Percentiles rank a stretch among this genome's conserved stretches.
Evolutionary conservation across 1,139 yeast species (phyloP).

Genomic region (Pichiaceae sp.): DNA sequence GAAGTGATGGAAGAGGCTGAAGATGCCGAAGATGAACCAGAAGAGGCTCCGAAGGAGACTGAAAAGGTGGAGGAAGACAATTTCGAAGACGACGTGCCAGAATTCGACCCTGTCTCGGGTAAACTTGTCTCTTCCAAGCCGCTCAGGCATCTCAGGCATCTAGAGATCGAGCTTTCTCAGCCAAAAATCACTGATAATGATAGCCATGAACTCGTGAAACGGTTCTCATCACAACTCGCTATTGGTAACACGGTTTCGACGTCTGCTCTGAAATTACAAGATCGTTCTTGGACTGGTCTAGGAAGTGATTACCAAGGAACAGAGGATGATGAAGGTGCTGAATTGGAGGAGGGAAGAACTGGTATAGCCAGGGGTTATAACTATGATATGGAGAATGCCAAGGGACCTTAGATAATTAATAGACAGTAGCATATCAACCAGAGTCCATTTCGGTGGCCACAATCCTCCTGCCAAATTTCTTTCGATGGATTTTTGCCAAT

Average conservation of each 20-base stretch:
- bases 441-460: no score
- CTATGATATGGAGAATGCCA: slow-evolving; percentile 1
- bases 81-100: slow-evolving; percentile 64
- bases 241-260: slow-evolving; percentile 81
- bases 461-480: no score
- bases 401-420: no score
- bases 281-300: slow-evolving; percentile 79
- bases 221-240: slow-evolving; percentile 51
- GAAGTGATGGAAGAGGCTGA: slow-evolving; percentile 33
- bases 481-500: no score
- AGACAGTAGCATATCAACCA: no score
- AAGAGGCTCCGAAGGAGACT: slow-evolving; percentile 1
- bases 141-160: slow-evolving; percentile 55
- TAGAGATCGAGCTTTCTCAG: slow-evolving; percentile 36
- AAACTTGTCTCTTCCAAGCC: slow-evolving; percentile 66
- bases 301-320: slow-evolving; percentile 64
- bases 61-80: slow-evolving; percentile 10
- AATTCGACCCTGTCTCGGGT: slow-evolving; percentile 87
- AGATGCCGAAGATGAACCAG: slow-evolving; percentile 21
- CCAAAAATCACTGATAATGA: slow-evolving; percentile 8
- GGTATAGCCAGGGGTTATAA: slow-evolving; percentile 87
- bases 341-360: slow-evolving; percentile 68
- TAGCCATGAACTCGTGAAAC: slow-evolving; percentile 39
- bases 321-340: slow-evolving; percentile 37
- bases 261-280: slow-evolving; percentile 70